Evolutionary conservation across 352 stramenopile species (phyloP).

Genomic region (Phytophthora rubi): DNA sequence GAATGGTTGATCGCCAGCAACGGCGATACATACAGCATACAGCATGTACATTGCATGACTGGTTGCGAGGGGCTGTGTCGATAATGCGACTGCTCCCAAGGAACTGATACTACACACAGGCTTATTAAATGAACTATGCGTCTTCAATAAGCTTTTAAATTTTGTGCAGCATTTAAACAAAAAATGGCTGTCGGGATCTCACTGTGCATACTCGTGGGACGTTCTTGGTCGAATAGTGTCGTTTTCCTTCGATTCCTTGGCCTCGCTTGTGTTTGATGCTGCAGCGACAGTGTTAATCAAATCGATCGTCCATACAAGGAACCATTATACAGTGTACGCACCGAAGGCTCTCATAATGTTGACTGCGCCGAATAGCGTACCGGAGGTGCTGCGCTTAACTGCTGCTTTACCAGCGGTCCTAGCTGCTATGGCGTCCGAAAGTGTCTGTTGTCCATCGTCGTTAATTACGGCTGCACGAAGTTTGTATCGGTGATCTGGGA

Average conservation of each 20-base stretch:
- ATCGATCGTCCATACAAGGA: not conserved
- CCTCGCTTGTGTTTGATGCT: slow-evolving; percentile 8
- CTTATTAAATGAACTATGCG: no score
- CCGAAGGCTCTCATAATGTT: slow-evolving; percentile 16
- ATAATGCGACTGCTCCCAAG: no score
- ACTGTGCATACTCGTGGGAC: no score
- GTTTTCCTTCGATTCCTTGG: not conserved
- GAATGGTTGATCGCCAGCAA: no score
- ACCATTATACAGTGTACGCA: slow-evolving; percentile 5
- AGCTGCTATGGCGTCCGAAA: slow-evolving; percentile 23
- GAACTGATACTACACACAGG: no score
- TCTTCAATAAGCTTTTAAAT: no score
- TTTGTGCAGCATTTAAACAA: no score
- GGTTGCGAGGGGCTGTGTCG: no score
- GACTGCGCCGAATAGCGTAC: slow-evolving; percentile 7
- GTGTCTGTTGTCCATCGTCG: slow-evolving; percentile 22
- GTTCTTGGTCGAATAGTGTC: not conserved
- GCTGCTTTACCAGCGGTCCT: slow-evolving; percentile 18
- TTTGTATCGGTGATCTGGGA: slow-evolving; percentile 34
- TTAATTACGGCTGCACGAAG: slow-evolving; percentile 20
- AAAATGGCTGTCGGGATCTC: no score
- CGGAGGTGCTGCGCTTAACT: slow-evolving; percentile 7
- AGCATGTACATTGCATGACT: no score
- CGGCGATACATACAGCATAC: no score
- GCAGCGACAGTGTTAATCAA: not conserved